A percentile compares a stretch with the other conserved stretches of the same genome.
Conservation (phyloP, 306 rosid genomes). For the Parietaria judaica region DNA sequence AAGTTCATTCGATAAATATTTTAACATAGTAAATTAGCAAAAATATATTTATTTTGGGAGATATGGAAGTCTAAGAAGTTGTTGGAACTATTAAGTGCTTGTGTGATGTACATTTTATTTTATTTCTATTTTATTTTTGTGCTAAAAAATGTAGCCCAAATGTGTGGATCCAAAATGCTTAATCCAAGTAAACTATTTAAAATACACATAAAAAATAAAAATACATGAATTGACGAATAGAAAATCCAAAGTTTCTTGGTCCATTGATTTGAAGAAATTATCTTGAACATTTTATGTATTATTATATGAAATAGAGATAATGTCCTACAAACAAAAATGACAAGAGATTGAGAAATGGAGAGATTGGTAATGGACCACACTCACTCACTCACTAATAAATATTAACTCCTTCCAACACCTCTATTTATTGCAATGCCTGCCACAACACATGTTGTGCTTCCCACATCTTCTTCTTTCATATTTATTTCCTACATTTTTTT, state of each 20-base stretch:
- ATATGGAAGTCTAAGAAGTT: not conserved
- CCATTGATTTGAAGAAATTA: not conserved
- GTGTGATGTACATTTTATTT: too few species aligned
- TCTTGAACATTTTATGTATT: not conserved
- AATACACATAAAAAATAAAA: not conserved
- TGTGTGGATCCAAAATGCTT: not conserved
- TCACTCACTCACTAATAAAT: not conserved
- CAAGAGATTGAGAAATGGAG: conserved; percentile 1
- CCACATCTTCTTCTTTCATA: not conserved
- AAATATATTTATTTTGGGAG: too few species aligned
- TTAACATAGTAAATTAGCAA: too few species aligned
- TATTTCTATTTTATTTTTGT: too few species aligned
- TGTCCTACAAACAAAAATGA: conserved; percentile 12
- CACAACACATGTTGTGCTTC: conserved; percentile 12
- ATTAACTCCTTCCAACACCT: conserved; percentile 7
- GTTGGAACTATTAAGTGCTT: not conserved
- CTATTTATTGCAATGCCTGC: conserved; percentile 14
- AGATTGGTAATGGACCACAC: not conserved
- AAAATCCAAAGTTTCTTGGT: not conserved
- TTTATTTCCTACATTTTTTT: not conserved
- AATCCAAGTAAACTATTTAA: not conserved
- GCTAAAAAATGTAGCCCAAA: too few species aligned
- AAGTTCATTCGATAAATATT: too few species aligned
- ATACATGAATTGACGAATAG: not conserved
- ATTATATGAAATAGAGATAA: conserved; percentile 1